Evolutionary conservation across 176 grass and related monocot genomes (phyloP), one percentile per base, ranked within the genome.

Genomic region (Cenchrus americanus): DNA sequence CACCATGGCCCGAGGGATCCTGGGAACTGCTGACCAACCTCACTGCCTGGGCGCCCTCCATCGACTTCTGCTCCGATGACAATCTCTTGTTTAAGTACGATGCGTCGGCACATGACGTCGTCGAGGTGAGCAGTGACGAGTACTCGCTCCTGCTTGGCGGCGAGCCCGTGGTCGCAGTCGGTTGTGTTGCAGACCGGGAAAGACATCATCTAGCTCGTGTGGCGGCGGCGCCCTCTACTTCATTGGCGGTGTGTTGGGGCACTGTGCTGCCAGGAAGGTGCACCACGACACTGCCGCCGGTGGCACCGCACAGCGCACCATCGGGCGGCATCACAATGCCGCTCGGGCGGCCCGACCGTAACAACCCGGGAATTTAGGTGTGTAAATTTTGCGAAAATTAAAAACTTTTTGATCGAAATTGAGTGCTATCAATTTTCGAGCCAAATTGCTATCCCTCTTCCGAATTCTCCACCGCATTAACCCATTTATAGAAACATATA

Each of bases 21-120:
- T 94, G 89, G 89, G 83, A 87, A 82, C 26, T 78, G 11, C 24
- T 10, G 34, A 91, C 79, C 55, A 69, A 94, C 83, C 88, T 62
- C 48, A 47, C 76, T 1, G 12, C 82, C 5, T 87, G 89, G 92
- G 83, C 68, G 7, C 76, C 83, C 66, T 80, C 75, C 23, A n/a
- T 83, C 66, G 66, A 2, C 58, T 91, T 94, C 79, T 57, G n/a
- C 77, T 2, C 32, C 0, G 80, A 71, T 4, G 92, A 91, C 57
- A 10, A 65, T 26, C 63, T 89, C 18, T 58, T 87, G 60, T 80
- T 90, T 72, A 82, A 10, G 21, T 68, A 87, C 84, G 50, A 63
- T 17, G 43, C 62, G 17, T 13, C 15, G 40, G 61, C 71, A 42
- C 88, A 90, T 74, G 81, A 80, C 70, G 84, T 80, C 41, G 51